A percentile compares a stretch with the other conserved stretches of the same genome.
Evolutionary conservation across 257 asterid species (phyloP).

Genomic region (Plectranthus barbatus): DNA sequence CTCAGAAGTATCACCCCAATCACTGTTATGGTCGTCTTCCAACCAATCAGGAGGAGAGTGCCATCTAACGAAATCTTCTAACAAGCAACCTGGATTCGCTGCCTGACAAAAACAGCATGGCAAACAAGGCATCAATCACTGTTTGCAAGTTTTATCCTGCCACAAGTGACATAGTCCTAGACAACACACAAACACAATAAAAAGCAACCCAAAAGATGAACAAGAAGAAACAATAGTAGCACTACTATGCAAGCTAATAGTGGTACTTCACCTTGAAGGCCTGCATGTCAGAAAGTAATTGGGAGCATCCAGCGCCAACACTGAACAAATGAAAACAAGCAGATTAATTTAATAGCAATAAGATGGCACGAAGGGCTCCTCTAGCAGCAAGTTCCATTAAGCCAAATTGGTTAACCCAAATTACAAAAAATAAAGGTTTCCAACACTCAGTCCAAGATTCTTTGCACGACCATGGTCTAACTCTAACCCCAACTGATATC

Average conservation of each 20-base stretch:
- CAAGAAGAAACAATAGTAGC: neutral
- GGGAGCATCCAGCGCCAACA: conserved; percentile 98
- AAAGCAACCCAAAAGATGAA: neutral
- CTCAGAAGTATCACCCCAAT: conserved; percentile 38
- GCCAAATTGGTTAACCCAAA: neutral
- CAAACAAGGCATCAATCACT: too few relatives aligned
- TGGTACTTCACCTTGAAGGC: conserved; percentile 85
- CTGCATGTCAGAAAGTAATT: conserved; percentile 99
- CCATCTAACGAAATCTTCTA: conserved; percentile 98
- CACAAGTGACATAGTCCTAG: conserved; percentile 6
- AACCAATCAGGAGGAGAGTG: conserved; percentile 99
- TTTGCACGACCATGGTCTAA: too few relatives aligned
- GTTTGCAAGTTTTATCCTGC: conserved; percentile 11
- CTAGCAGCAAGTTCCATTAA: neutral
- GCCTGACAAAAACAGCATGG: conserved; percentile 59
- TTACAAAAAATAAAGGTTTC: too few relatives aligned
- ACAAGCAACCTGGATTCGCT: conserved; percentile 94
- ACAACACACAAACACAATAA: neutral
- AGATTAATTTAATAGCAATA: neutral
- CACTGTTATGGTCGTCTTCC: conserved; percentile 48
- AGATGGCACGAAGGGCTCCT: neutral
- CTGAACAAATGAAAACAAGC: conserved; percentile 39
- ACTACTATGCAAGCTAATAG: conserved; percentile 4
- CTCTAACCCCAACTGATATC: too few relatives aligned
- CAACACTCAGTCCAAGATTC: too few relatives aligned